Base-by-base conservation (phyloP, 495 filamentous ascomycete genomes). In the Penicillium egyptiacum region DNA sequence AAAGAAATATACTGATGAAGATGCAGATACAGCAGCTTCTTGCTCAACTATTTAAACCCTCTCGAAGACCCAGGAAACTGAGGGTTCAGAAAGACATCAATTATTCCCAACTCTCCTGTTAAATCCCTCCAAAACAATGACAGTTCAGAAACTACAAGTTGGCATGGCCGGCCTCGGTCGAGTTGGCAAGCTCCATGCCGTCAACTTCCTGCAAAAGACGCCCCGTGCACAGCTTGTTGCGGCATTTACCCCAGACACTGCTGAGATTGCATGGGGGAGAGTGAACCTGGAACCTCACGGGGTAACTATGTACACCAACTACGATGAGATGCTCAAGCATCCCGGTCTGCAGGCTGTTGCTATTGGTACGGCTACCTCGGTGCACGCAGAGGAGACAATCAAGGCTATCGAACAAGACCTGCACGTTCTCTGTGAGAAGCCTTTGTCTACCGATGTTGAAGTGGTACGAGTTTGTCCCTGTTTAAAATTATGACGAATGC, bases 351-450 rank as follows among this genome's bases (percentile, higher is more conserved):
- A 81, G 46, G 81, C 77, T 0, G 77, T 82, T 0, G 67, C 74
- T 25, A 75, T 81, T 56, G 73, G 68, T 0, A 73, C 74, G n/a
- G 71, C 72, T 0, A 81, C 79, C 1, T 73, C 68, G 10, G 73
- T 80, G 11, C 79, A 82, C 49, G 78, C 76, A 0, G 74, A 77
- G 20, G 65, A 81, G 57, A 70, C 76, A 1, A 74, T 78, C 45
- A 71, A 75, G 35, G 78, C 80, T 8, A 79, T 83, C 23, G 70
- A 75, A 5, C 63, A 62, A 23, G 69, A 74, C 47, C 53, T 75
- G 41, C 80, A 83, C 51, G 77, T 82, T 19, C 62, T 81, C 7
- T 81, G 79, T 53, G 80, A 82, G 65, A 82, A 81, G 68, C 77
- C 77, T 0, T 40, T 80, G 17, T 68, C 62, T 12, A 76, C 69